Evolutionary conservation across 73 alveolate genomes (phyloP), one percentile per base, ranked within the genome.

Genomic region (Paramecium primaurelia): DNA sequence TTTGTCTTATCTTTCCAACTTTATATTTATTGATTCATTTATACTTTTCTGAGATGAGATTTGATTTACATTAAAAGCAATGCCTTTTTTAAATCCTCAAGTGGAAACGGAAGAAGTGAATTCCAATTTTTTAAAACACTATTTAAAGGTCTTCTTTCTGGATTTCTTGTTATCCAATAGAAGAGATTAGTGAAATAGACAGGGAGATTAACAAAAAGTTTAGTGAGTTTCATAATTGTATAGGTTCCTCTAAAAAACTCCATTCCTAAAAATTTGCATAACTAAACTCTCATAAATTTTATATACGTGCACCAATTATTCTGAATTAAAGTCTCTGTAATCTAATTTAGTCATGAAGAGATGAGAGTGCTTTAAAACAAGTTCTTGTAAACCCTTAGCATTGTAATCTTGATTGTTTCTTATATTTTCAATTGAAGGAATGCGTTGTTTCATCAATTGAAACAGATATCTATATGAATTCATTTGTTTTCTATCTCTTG

Each of bases 191-290:
- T 40, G 36, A 89, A 71, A 44, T 58, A 64, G 28, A 89, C 84
- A n/a, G 90, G 90, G 49, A 83, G 34, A 73, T 89, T 89, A 6
- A 89, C 84, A 32, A 89, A 83, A 11, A 89, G 71, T 34, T 71
- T 89, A 28, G 94, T 83, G 51, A 89, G 58, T 71, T 89, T 89
- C 54, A 83, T 71, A 9, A 54, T 64, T 4, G 88, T 89, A 26
- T 89, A 89, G 14, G 94, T 89, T 71, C 94, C 94, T 47, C 92
- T 89, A 26, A 89, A 71, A 42, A 89, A 38, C 54, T 89, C 94
- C 94, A 89, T 89, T 34, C 94, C 94, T 8, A 89, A 38, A 68
- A 89, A 89, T 69, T 89, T 89, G 42, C 94, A 71, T 45, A 80
- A 44, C 91, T 80, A 37, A 54, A 54, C 69, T 54, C 69, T 37